phyloP scores from a whole-genome alignment of 108 stramenopile genomes.

The Discostella stelligeroides region DNA sequence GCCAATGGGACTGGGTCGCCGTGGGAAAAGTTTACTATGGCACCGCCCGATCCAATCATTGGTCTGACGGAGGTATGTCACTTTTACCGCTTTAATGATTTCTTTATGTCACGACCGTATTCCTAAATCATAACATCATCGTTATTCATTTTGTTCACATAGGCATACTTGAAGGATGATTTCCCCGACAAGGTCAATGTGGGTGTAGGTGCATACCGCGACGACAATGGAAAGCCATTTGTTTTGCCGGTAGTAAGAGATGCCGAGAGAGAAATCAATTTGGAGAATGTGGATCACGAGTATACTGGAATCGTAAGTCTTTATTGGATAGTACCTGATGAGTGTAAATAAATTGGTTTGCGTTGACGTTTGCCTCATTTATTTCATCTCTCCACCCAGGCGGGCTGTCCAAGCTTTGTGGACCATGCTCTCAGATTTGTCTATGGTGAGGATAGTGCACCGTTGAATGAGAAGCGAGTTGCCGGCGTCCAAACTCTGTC shows the following conservation, averaged over 20 bases:
- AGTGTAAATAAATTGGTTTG: background rate
- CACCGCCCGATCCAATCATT: constrained; percentile 97
- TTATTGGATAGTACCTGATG: background rate
- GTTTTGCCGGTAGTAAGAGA: constrained; percentile 94
- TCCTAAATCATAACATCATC: background rate
- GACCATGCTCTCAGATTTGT: constrained; percentile 90
- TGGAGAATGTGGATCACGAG: constrained; percentile 74
- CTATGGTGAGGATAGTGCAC: constrained; percentile 87
- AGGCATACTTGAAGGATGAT: constrained; percentile 64
- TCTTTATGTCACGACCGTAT: background rate
- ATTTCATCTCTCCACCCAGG: constrained; percentile 27
- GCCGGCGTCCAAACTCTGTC: constrained; percentile 96
- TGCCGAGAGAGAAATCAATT: constrained; percentile 87
- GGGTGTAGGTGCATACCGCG: constrained; percentile 96
- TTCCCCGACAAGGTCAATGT: constrained; percentile 88
- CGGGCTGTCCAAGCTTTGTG: constrained; percentile 91
- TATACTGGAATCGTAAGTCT: constrained; percentile 79
- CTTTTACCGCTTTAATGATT: background rate
- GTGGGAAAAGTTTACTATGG: constrained; percentile 90
- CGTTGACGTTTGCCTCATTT: background rate
- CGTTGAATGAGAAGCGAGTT: constrained; percentile 83
- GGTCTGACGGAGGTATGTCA: constrained; percentile 90
- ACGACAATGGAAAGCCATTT: constrained; percentile 94
- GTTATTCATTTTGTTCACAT: background rate
- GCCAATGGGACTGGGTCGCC: constrained; percentile 51